Conservation (phyloP, 176 grass and related monocot genomes). For the Phoenix roebelenii region DNA sequence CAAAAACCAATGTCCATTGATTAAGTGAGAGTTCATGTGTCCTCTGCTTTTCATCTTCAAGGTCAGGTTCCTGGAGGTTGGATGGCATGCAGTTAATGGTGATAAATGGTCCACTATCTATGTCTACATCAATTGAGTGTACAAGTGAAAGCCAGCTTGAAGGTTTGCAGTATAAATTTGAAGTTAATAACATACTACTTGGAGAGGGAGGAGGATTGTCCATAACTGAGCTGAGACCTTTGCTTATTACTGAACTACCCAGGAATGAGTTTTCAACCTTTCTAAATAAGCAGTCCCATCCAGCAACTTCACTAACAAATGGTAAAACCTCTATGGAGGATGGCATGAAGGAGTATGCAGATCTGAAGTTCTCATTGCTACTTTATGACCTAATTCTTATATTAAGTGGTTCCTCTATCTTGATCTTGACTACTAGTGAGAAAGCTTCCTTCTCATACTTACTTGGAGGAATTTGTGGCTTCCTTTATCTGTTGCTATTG, state of each 20-base stretch:
- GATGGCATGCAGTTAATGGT: conserved; percentile 59
- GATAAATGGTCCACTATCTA: conserved; percentile 33
- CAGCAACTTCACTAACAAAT: conserved; percentile 9
- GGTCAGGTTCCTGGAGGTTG: conserved; percentile 88
- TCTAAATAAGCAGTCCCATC: conserved; percentile 27
- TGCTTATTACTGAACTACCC: conserved; percentile 33
- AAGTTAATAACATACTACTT: conserved; percentile 35
- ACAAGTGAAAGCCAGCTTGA: conserved; percentile 30
- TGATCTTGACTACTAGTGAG: conserved; percentile 46
- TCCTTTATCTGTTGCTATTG: conserved; percentile 67
- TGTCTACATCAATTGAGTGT: conserved; percentile 19
- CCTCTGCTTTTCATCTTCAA: conserved; percentile 26
- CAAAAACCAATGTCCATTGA: no score
- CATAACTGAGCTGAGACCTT: conserved; percentile 50
- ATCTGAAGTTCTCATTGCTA: conserved; percentile 81
- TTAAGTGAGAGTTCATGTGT: no score
- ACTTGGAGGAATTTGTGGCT: conserved; percentile 65
- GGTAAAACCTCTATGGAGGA: conserved; percentile 40
- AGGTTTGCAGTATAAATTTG: conserved; percentile 53
- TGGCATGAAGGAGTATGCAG: conserved; percentile 58
- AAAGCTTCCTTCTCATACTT: conserved; percentile 54
- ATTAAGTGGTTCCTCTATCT: conserved; percentile 49
- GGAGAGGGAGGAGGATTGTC: conserved; percentile 52
- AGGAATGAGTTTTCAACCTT: conserved; percentile 35
- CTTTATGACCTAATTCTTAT: conserved; percentile 61